phyloP scores from a whole-genome alignment of 2,329 filamentous ascomycete genomes.

The Arthroderma sp. region DNA sequence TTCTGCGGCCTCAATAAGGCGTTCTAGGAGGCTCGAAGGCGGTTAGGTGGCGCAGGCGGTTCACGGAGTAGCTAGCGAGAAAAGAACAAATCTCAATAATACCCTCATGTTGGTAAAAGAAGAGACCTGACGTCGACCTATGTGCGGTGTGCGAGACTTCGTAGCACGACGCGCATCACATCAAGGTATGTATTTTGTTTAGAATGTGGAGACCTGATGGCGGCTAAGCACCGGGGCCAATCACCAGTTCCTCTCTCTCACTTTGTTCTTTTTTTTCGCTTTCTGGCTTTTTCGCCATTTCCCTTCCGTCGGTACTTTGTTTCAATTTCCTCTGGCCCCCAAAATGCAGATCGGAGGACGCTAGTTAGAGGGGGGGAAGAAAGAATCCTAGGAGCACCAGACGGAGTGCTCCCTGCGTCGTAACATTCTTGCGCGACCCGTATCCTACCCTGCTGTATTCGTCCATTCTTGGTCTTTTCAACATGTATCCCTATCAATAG shows the following conservation, averaged over 20 bases:
- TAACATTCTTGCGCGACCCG: neutral
- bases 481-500: neutral
- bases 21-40: neutral
- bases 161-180: neutral
- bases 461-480: neutral
- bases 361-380: neutral
- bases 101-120: neutral
- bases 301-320: constrained; percentile 3
- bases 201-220: neutral
- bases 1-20: neutral
- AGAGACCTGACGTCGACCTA: neutral
- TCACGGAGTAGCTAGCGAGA: neutral
- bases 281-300: neutral
- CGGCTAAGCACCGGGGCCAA: neutral
- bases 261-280: too few relatives aligned
- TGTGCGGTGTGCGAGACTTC: neutral
- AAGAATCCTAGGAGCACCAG: neutral
- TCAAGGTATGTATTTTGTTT: neutral
- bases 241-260: neutral
- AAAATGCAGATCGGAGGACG: constrained; percentile 1
- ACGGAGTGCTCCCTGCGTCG: neutral
- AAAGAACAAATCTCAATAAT: neutral
- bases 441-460: neutral
- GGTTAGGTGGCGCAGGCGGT: neutral
- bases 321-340: constrained; percentile 4